Base-by-base conservation (phyloP, 768 basidiomycete species). In the Termitomyces sp. region DNA sequence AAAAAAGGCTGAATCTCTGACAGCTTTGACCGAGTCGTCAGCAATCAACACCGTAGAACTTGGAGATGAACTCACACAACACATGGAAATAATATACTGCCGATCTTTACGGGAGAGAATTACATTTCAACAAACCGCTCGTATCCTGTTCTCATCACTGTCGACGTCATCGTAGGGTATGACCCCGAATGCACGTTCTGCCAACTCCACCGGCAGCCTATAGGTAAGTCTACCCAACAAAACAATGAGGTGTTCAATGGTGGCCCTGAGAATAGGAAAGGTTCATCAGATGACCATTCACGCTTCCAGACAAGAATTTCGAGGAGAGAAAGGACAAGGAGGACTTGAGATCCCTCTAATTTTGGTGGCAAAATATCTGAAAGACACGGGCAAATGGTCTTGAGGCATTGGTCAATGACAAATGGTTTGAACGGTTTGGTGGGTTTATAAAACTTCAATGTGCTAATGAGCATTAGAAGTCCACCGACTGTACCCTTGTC, bases 301-400 rank as follows among this genome's bases (percentile, higher is more conserved):
- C 18, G 27, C 36, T 47, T 44, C 52, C 52, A 53, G 23, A 15
- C n/a, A 7, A 53, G 20, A 29, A 53, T 53, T 31, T 53, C 52
- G 3, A 32, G 44, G 11, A 53, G 43, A 2, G 36, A 35, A 13
- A 32, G 32, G 25, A 53, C 52, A 46, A 53, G 43, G n/a, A 53
- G 44, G 9, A 47, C 18, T 31, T 53, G 44, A 2, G 52, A 53
- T 15, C 44, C 52, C 27, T 46, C 43, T 15, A 44, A 47, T 27
- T 44, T 18, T 18, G 27, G 44, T 2, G 44, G 16, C 12, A 10
- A 18, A 12, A 13, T 3, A 3, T 36, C 38, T n/a, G n/a, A 25
- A 12, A 53, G 52, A 47, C 41, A 32, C 18, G 44, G 44, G 18
- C 43, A 53, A 2, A 53, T 53, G 12, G n/a, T 31, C 13, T 46